Percentiles rank a stretch among this genome's conserved stretches.
Conservation (phyloP, 2,329 filamentous ascomycete species). For the Didymosphaeria variabile region DNA sequence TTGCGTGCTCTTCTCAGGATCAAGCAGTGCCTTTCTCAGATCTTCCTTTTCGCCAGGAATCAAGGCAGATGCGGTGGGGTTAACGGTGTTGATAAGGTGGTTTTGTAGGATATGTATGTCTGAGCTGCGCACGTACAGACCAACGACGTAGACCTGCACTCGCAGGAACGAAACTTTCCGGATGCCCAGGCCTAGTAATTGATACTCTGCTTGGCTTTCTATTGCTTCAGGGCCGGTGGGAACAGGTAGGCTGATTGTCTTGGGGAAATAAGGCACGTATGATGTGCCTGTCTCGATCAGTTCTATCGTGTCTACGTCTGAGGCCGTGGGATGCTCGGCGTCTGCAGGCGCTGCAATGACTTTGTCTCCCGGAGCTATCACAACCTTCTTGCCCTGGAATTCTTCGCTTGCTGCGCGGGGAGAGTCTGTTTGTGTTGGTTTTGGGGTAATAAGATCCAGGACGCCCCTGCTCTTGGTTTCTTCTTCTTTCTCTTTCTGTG, state of each 20-base stretch:
- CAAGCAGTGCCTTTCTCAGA: slow-evolving; percentile 73
- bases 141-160: slow-evolving; percentile 94
- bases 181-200: slow-evolving; percentile 85
- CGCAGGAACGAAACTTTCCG: slow-evolving; percentile 88
- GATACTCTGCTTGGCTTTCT: slow-evolving; percentile 70
- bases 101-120: slow-evolving; percentile 85
- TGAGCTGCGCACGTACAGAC: slow-evolving; percentile 85
- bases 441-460: slow-evolving; percentile 35
- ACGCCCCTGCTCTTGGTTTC: slow-evolving; percentile 25
- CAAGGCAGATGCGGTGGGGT: slow-evolving; percentile 80
- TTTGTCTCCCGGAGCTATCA: slow-evolving; percentile 71
- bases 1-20: slow-evolving; percentile 72
- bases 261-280: slow-evolving; percentile 81
- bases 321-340: slow-evolving; percentile 40
- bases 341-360: slow-evolving; percentile 55
- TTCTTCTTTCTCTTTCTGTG: slow-evolving; percentile 27
- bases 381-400: slow-evolving; percentile 64
- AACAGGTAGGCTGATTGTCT: slow-evolving; percentile 70
- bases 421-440: slow-evolving; percentile 40
- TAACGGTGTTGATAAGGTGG: slow-evolving; percentile 77
- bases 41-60: slow-evolving; percentile 82
- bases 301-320: slow-evolving; percentile 67
- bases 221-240: slow-evolving; percentile 33
- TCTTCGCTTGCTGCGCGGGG: slow-evolving; percentile 44
- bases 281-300: slow-evolving; percentile 83